Evolutionary conservation across 192 early-diverging fungal species (phyloP).

Genomic region (Gonapodya sp.): DNA sequence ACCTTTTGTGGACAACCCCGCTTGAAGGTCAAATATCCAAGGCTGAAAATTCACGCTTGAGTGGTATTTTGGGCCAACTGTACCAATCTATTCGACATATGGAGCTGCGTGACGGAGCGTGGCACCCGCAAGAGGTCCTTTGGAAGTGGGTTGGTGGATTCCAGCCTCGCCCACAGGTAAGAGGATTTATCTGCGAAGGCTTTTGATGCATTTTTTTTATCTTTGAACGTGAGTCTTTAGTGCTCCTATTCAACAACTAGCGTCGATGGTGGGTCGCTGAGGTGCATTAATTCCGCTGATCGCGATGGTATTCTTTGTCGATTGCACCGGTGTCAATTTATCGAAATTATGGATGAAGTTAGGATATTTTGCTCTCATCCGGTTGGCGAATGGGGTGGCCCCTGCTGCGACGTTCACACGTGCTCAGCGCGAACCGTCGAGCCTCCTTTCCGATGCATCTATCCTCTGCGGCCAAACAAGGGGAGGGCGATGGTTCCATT

Average conservation of each 20-base stretch:
- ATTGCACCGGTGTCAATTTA: not conserved
- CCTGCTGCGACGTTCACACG: slow-evolving; percentile 1
- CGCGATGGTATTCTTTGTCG: not conserved
- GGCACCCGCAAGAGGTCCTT: not conserved
- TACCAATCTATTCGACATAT: not conserved
- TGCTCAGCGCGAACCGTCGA: slow-evolving; percentile 1
- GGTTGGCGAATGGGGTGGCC: not conserved
- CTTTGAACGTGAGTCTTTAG: not conserved
- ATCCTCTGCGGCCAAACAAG: slow-evolving; percentile 1
- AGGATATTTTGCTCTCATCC: not conserved
- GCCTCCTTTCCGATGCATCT: not conserved
- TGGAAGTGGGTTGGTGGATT: slow-evolving; percentile 1
- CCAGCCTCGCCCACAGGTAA: not conserved
- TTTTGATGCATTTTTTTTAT: not conserved
- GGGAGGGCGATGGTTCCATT: slow-evolving; percentile 6
- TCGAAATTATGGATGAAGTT: not conserved
- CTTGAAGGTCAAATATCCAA: not conserved
- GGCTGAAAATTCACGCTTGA: slow-evolving; percentile 4
- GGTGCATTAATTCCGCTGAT: not conserved
- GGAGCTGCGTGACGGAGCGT: not conserved
- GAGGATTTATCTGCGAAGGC: not conserved
- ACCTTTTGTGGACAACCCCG: not conserved
- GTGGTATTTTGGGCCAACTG: slow-evolving; percentile 1
- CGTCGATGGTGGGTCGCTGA: not conserved
- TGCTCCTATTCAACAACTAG: not conserved